Conservation (phyloP, 2,329 filamentous ascomycete species). For the Cytospora piceicola region DNA sequence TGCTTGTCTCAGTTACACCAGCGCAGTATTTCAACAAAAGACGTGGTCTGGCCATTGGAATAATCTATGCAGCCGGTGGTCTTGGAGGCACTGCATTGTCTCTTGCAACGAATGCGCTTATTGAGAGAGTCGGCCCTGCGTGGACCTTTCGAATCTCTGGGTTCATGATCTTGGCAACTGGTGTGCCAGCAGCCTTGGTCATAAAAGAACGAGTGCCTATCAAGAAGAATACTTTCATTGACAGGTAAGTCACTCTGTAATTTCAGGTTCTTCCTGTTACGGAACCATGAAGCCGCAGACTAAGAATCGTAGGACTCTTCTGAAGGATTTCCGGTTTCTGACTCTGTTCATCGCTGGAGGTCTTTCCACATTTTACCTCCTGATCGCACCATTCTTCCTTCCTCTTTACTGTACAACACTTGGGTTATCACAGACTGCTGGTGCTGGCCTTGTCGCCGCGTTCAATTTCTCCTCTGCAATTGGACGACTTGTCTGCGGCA, state of each 20-base stretch:
- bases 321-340: slow-evolving; percentile 55
- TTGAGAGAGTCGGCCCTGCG: slow-evolving; percentile 47
- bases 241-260: slow-evolving; percentile 47
- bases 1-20: slow-evolving; percentile 47
- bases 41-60: slow-evolving; percentile 52
- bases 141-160: slow-evolving; percentile 60
- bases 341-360: slow-evolving; percentile 58
- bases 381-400: slow-evolving; percentile 65
- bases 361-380: slow-evolving; percentile 62
- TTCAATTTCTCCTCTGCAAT: slow-evolving; percentile 65
- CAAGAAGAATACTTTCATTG: slow-evolving; percentile 47
- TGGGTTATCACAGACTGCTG: slow-evolving; percentile 55
- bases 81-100: slow-evolving; percentile 52
- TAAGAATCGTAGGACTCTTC: slow-evolving; percentile 47
- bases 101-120: slow-evolving; percentile 46
- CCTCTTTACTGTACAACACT: slow-evolving; percentile 60
- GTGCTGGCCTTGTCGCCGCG: slow-evolving; percentile 61
- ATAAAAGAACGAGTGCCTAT: slow-evolving; percentile 53
- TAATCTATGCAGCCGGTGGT: slow-evolving; percentile 50
- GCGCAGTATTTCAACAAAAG: slow-evolving; percentile 52
- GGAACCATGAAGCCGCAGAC: background rate
- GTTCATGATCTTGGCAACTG: slow-evolving; percentile 55
- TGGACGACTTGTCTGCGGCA: slow-evolving; percentile 58
- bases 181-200: slow-evolving; percentile 58
- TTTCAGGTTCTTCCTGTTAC: background rate